Conservation (phyloP, 306 rosid species). For the peach (Prunus persica) region Prunus_persica_NCBIv2 NC_034009.1:30815001-30815500, state of each 20-base stretch:
- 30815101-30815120: constrained; percentile 77
- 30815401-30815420: not conserved
- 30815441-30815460: not conserved
- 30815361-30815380: constrained; percentile 5
- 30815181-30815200: constrained; percentile 80
- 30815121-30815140: constrained; percentile 34
- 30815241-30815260: constrained; percentile 4
- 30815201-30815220: constrained; percentile 44
- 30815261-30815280: constrained; percentile 1
- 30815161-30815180: constrained; percentile 40
- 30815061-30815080: constrained; percentile 58
- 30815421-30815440: constrained; percentile 9
- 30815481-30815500: not conserved
- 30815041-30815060: constrained; percentile 85
- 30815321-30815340: not conserved
- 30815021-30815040: constrained; percentile 86
- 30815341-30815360: constrained; percentile 4
- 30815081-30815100: constrained; percentile 85
- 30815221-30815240: not conserved
- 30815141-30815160: constrained; percentile 68
- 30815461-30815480: not conserved
- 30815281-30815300: not conserved
- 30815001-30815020: constrained; percentile 48
- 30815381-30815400: constrained; percentile 6
- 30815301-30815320: constrained; percentile 7